Evolutionary conservation across 2,329 filamentous ascomycete species (phyloP), one percentile per base, ranked within the genome.

Genomic region (Karstenula rhodostoma): DNA sequence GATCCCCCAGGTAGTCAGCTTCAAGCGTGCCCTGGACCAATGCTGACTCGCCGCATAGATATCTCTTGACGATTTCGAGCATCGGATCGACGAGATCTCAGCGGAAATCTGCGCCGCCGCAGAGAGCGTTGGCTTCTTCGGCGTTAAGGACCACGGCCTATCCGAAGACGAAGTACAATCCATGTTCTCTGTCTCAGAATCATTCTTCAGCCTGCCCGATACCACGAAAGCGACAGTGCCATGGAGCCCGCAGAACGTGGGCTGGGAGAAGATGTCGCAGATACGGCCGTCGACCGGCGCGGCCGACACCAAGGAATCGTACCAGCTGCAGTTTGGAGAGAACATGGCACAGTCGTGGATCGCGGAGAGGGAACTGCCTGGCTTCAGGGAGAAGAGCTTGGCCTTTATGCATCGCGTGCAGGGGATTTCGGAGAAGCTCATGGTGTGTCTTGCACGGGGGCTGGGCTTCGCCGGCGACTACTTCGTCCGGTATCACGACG

Each of bases 261-360:
- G 86, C n/a, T 87, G 85, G 84, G 85, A 87, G 76, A 84, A 84
- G 68, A 80, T 79, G 60, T 79, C 81, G 9, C 86, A 88, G 66
- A 74, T 87, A 49, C 81, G 86, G 10, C 85, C 85, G 0, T 86
- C 83, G 13, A 88, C 85, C 0, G 85, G 85, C 12, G 75, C 78
- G 0, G 79, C 84, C 2, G 86, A 88, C 72, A 81, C 80, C 47
- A 88, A 87, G 66, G 86, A 87, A 72, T 85, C 82, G 17, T 86
- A 87, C 67, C 85, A 87, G 73, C 76, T 88, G 67, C 86, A 87
- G 67, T 86, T 85, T 63, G 84, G 85, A 42, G 76, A 77, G 56
- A 81, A 80, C 60, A 83, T 85, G 79, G 71, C 78, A 13, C 79
- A 77, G 15, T 74, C 78, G 52, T 87, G 86, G 85, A 76, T 86